Evolutionary conservation across 2,329 filamentous ascomycete species (phyloP), one percentile per base, ranked within the genome.

Genomic region (Colletotrichum orchidophilum): DNA sequence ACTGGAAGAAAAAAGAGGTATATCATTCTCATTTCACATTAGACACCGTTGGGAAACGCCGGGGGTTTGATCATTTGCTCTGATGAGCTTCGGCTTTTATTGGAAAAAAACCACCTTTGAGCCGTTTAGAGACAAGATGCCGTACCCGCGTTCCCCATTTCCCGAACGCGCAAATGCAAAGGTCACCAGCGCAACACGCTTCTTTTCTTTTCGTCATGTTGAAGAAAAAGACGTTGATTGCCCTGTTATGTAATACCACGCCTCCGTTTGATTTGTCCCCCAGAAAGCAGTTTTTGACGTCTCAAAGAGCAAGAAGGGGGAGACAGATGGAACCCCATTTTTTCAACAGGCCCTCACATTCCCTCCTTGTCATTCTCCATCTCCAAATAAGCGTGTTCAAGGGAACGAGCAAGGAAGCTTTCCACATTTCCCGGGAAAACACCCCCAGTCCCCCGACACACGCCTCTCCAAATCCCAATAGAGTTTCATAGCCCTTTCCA

Each of bases 161-260:
- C 81, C 82, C 78, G 81, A 83, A 84, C 82, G 83, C 82, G 80
- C 82, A 78, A 84, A 83, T 83, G 82, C 82, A 84, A 81, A 66
- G 60, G 57, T 50, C 62, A 58, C 63, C 72, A 70, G 57, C 69
- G 68, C 68, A 63, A 71, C 27, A 63, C 33, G 46, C 54, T 49
- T 31, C 42, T 71, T 57, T 63, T 62, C 57, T 57, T 67, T 71
- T 67, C 49, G 39, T 29, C 15, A 52, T 49, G 26, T 26, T 53
- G 55, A 70, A 62, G 54, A 70, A 68, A 71, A 68, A 68, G 64
- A 71, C 66, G 64, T 68, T 71, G 69, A 63, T 71, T 73, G 67
- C 71, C 71, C 71, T 71, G 68, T 61, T 71, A 66, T 71, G 67
- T 73, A 62, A 70, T 72, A 71, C 71, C 68, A 73, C 68, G 71